Evolutionary conservation across 208 protist species (phyloP).

Genomic region (Leishmania martiniquensis): DNA sequence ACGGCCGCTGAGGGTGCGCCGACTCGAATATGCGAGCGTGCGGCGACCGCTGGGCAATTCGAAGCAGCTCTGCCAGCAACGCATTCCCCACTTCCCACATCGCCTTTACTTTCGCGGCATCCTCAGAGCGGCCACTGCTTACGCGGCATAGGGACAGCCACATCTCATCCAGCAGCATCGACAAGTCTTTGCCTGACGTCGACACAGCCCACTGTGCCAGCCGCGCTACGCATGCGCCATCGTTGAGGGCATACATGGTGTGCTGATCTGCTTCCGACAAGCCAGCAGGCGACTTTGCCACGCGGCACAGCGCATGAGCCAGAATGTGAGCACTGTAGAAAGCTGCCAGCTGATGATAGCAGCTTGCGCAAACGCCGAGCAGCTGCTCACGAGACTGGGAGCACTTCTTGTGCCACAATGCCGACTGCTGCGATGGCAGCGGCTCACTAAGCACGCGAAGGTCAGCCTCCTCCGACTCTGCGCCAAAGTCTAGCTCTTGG

Average conservation of each 20-base stretch:
- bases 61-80: conserved; percentile 41
- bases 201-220: conserved; percentile 32
- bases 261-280: conserved; percentile 15
- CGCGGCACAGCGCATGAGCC: conserved; percentile 12
- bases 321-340: conserved; percentile 25
- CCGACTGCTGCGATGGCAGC: conserved; percentile 25
- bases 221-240: conserved; percentile 17
- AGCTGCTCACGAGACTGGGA: conserved; percentile 23
- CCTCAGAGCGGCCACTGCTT: background rate
- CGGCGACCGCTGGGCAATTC: conserved; percentile 51
- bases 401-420: conserved; percentile 25
- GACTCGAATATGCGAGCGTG: conserved; percentile 74
- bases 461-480: conserved; percentile 51
- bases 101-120: conserved; percentile 10
- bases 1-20: conserved; percentile 65
- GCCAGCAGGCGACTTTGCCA: conserved; percentile 11
- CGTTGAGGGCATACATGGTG: conserved; percentile 18
- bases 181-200: background rate
- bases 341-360: conserved; percentile 25
- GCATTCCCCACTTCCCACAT: conserved; percentile 26
- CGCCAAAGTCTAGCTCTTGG: conserved; percentile 77
- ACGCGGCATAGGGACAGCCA: conserved; percentile 18
- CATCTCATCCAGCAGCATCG: conserved; percentile 22
- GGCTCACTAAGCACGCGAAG: conserved; percentile 29
- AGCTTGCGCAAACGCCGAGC: conserved; percentile 14